Conservation (phyloP, 805 yeast genomes). For the Lipomyces chichibuensis region DNA sequence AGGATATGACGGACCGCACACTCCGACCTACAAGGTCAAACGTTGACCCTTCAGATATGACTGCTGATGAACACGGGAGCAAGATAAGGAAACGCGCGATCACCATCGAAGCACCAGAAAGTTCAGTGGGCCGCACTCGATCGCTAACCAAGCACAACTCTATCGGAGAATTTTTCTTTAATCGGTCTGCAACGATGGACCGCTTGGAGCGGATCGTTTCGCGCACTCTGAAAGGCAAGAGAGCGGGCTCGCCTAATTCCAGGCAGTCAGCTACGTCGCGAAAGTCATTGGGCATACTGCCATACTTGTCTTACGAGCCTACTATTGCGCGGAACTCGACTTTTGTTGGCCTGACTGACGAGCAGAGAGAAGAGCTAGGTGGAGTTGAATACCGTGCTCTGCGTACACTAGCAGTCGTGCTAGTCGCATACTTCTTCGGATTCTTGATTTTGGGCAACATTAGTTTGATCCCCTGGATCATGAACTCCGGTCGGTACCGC, state of each 20-base stretch:
- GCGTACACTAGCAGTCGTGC: constrained; percentile 68
- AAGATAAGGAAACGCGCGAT: constrained; percentile 50
- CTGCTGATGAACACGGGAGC: not conserved
- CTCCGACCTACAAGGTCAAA: constrained; percentile 12
- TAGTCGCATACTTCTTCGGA: constrained; percentile 72
- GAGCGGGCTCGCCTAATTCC: constrained; percentile 28
- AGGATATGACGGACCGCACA: not conserved
- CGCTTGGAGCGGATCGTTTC: constrained; percentile 28
- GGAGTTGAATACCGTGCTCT: constrained; percentile 96
- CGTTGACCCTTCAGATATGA: not conserved
- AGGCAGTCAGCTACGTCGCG: constrained; percentile 20
- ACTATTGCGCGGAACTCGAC: constrained; percentile 92
- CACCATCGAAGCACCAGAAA: constrained; percentile 50
- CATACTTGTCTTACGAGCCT: constrained; percentile 86
- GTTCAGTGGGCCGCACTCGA: not conserved
- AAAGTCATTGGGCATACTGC: constrained; percentile 53
- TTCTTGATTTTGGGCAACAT: constrained; percentile 66
- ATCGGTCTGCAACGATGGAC: constrained; percentile 23
- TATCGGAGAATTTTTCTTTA: constrained; percentile 17
- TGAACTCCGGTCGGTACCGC: constrained; percentile 49
- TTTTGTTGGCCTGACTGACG: constrained; percentile 76
- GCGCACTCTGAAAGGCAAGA: constrained; percentile 20
- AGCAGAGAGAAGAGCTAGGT: constrained; percentile 91
- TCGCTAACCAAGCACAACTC: constrained; percentile 5
- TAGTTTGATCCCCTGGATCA: constrained; percentile 56